phyloP scores from a whole-genome alignment of 2,329 filamentous ascomycete species.

The Penicillium sclerotiorum region DNA sequence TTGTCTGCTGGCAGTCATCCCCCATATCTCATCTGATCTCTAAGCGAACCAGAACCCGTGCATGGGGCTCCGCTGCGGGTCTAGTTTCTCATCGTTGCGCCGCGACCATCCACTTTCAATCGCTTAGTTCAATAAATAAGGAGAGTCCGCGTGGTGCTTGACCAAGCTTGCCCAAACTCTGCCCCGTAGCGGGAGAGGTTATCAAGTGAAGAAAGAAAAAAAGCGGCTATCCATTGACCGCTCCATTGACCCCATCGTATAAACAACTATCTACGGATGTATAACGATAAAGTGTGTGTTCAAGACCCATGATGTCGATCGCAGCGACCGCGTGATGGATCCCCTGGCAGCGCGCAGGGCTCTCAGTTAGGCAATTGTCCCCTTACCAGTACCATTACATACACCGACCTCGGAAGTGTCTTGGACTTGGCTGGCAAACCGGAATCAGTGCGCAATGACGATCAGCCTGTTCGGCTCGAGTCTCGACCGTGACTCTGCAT shows the following conservation, averaged over 20 bases:
- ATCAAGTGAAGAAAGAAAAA: background rate
- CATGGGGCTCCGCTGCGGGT: background rate
- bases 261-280: too few species aligned
- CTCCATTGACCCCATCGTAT: too few species aligned
- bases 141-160: background rate
- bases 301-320: background rate
- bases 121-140: background rate
- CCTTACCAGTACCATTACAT: background rate
- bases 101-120: background rate
- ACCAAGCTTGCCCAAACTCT: background rate
- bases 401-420: background rate
- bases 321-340: background rate
- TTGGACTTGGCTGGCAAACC: background rate
- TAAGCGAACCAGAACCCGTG: background rate
- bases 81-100: constrained; percentile 1
- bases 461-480: background rate
- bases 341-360: background rate
- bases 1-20: too few species aligned
- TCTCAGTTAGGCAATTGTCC: background rate
- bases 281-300: too few species aligned
- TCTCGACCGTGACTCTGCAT: background rate
- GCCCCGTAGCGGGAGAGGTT: background rate
- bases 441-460: background rate
- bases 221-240: too few species aligned
- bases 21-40: background rate